Conservation (phyloP, 2,329 filamentous ascomycete genomes). For the Metarhizium sp. region DNA sequence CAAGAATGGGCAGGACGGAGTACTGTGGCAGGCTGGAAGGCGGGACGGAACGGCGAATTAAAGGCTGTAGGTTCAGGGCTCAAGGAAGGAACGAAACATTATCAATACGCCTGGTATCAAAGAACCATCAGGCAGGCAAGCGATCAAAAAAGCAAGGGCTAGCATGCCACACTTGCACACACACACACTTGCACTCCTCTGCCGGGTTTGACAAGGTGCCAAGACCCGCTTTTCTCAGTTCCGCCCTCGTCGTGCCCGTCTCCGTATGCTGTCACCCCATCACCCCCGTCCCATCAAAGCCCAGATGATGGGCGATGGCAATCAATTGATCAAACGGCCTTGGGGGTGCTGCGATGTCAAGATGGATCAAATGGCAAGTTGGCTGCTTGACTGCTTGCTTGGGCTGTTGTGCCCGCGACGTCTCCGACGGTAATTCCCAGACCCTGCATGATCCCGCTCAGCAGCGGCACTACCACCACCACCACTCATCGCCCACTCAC, state of each 20-base stretch:
- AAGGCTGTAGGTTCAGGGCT: no score
- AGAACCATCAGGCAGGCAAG: no score
- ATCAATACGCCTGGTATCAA: no score
- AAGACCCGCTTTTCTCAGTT: not conserved
- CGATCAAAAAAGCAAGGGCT: not conserved
- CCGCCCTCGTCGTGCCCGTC: not conserved
- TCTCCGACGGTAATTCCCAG: conserved; percentile 5
- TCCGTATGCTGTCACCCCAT: not conserved
- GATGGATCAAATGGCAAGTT: not conserved
- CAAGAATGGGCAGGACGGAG: no score
- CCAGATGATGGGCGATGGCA: not conserved
- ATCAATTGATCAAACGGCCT: not conserved
- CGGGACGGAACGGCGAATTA: no score
- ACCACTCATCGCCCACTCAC: conserved; percentile 11
- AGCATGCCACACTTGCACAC: not conserved
- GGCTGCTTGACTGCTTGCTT: not conserved
- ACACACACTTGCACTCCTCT: not conserved
- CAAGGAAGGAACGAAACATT: no score
- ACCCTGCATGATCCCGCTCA: conserved; percentile 22
- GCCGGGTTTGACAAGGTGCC: no score
- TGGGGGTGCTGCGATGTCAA: not conserved
- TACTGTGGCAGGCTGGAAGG: no score
- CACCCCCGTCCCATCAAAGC: not conserved
- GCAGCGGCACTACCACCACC: not conserved
- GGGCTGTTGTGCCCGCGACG: not conserved